Conservation (phyloP, 352 stramenopile genomes). For the Pythium sukuiense region DNA sequence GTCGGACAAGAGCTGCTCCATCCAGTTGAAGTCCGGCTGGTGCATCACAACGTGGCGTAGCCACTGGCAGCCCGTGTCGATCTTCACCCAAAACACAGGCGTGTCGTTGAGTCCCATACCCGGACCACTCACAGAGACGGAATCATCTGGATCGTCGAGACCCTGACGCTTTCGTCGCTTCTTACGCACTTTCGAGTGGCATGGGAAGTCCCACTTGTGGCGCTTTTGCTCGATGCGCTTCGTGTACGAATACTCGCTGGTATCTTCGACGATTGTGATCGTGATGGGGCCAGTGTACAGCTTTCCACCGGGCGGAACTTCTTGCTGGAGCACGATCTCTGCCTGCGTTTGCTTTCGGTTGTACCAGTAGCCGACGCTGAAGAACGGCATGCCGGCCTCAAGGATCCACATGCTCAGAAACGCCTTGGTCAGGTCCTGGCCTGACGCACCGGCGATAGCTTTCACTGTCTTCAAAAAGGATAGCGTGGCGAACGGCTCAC, state of each 20-base stretch:
- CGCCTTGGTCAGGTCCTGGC: slow-evolving; percentile 77
- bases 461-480: slow-evolving; percentile 85
- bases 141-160: slow-evolving; percentile 76
- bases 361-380: slow-evolving; percentile 88
- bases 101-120: slow-evolving; percentile 88
- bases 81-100: slow-evolving; percentile 86
- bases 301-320: slow-evolving; percentile 76
- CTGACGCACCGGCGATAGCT: slow-evolving; percentile 66
- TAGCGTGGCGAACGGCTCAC: slow-evolving; percentile 68
- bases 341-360: slow-evolving; percentile 87
- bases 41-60: slow-evolving; percentile 84
- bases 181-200: slow-evolving; percentile 86
- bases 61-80: slow-evolving; percentile 77
- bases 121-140: slow-evolving; percentile 67
- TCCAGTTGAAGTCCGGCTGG: slow-evolving; percentile 88
- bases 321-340: slow-evolving; percentile 82
- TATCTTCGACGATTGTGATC: slow-evolving; percentile 87
- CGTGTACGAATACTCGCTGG: slow-evolving; percentile 77
- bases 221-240: slow-evolving; percentile 83
- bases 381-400: slow-evolving; percentile 81
- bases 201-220: slow-evolving; percentile 87
- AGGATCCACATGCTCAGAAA: slow-evolving; percentile 85
- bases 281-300: slow-evolving; percentile 78
- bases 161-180: slow-evolving; percentile 83
- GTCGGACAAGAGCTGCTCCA: slow-evolving; percentile 83